Evolutionary conservation across 441 rosid species (phyloP), one percentile per base, ranked within the genome.

Genomic region (Erysimum cheiri): DNA sequence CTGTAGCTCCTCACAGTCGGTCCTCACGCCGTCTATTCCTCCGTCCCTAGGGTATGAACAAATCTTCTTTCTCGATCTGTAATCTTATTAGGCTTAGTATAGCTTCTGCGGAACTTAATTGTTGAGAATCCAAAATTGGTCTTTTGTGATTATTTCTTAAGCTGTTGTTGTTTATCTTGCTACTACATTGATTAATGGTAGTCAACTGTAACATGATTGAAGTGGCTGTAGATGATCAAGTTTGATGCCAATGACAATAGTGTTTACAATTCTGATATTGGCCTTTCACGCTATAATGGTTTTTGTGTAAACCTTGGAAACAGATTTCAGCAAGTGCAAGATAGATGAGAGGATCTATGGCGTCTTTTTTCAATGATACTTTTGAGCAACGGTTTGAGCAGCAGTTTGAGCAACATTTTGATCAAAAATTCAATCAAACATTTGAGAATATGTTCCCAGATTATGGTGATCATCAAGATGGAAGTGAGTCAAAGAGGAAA

Each of bases 151-250:
- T 22, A 22, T 22, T 22, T 22, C 24, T 22, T 22, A 22, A 44
- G 85, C 98, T 60, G 93, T 91, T n/a, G 80, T 87, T 75, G 98
- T 89, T 78, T 93, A 89, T 70, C 92, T 93, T 8, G 92, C 87
- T 35, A 90, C 98, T 3, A 88, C 97, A 37, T 60, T 93, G 59
- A 88, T 93, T n/a, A 93, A 93, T 96, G 98, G 90, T 69, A 4
- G 85, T 69, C 32, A 67, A 69, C 24, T 28, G 2, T 22, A 22
- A 26, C 41, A 48, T 44, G 24, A 22, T 22, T 22, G 24, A 22
- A 22, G 24, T 22, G 24, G 24, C 24, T 22, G 24, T 22, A 22
- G 24, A 22, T 22, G 24, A 22, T 22, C 24, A 22, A 22, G 24
- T 19, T 19, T 19, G 22, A 19, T 19, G 22, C 1, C 22, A 19